Evolutionary conservation across 306 rosid species (phyloP).

Genomic region (Biancaea sappan): DNA sequence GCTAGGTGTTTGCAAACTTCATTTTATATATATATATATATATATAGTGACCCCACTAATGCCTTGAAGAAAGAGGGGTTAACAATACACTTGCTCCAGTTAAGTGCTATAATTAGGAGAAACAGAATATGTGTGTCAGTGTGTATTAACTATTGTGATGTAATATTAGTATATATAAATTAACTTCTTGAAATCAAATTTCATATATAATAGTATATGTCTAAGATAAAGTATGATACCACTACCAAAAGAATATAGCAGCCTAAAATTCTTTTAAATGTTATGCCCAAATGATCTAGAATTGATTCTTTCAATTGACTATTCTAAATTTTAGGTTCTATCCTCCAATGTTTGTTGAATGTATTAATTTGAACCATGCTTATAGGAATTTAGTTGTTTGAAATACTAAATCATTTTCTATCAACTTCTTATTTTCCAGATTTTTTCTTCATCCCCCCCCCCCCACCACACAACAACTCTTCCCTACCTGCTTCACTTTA

Average conservation of each 20-base stretch:
- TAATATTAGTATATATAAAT: not conserved
- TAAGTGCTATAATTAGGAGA: not conserved
- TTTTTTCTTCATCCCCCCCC: too few species aligned
- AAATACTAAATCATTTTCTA: not conserved
- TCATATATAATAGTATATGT: not conserved
- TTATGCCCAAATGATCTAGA: not conserved
- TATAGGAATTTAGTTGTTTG: not conserved
- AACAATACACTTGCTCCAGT: not conserved
- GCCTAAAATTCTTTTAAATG: not conserved
- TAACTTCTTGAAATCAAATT: not conserved
- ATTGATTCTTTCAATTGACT: not conserved
- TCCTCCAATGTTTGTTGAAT: not conserved
- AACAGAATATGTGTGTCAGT: not conserved
- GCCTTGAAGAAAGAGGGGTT: not conserved
- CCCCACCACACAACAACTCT: too few species aligned
- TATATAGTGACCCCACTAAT: not conserved
- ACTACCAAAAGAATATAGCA: not conserved
- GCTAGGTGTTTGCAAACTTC: conserved; percentile 6
- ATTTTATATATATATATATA: too few species aligned
- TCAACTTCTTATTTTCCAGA: not conserved
- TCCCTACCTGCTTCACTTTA: not conserved
- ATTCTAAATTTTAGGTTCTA: not conserved
- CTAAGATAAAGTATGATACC: not conserved
- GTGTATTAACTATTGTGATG: not conserved
- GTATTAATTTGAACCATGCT: not conserved